phyloP scores from a whole-genome alignment of 2,329 filamentous ascomycete genomes.

The Macrophomina tecta region DNA sequence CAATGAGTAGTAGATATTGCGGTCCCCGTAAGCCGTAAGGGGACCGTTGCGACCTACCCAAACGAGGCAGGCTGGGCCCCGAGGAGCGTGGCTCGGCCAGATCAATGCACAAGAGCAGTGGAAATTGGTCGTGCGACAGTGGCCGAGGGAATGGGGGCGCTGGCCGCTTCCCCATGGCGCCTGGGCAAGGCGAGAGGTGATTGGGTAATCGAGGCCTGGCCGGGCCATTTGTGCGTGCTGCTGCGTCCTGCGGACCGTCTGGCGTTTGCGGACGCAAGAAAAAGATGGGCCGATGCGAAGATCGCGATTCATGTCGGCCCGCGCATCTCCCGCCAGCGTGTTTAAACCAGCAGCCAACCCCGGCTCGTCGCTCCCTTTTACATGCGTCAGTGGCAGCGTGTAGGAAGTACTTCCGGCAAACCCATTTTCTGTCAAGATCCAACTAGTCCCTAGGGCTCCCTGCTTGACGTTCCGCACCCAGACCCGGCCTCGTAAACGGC shows the following conservation, averaged over 20 bases:
- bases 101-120: constrained; percentile 14
- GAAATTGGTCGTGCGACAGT: constrained; percentile 23
- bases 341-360: constrained; percentile 19
- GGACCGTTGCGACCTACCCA: constrained; percentile 7
- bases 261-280: constrained; percentile 1
- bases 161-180: constrained; percentile 9
- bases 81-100: constrained; percentile 11
- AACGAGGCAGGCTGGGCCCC: background rate
- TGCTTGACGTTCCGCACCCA: background rate
- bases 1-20: constrained; percentile 23
- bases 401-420: constrained; percentile 20
- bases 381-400: constrained; percentile 16
- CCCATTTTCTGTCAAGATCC: constrained; percentile 18
- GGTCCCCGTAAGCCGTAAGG: background rate
- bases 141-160: constrained; percentile 6
- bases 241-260: background rate
- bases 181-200: background rate
- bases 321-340: constrained; percentile 22
- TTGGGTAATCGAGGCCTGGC: constrained; percentile 11
- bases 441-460: background rate
- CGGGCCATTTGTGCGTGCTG: constrained; percentile 16
- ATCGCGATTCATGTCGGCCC: constrained; percentile 25
- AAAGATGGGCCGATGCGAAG: constrained; percentile 15
- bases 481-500: constrained; percentile 21
- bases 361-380: constrained; percentile 20